Percentiles rank a stretch among this genome's conserved stretches.
Conservation (phyloP, 2,329 filamentous ascomycete species). For the Fusarium papillatum region DNA sequence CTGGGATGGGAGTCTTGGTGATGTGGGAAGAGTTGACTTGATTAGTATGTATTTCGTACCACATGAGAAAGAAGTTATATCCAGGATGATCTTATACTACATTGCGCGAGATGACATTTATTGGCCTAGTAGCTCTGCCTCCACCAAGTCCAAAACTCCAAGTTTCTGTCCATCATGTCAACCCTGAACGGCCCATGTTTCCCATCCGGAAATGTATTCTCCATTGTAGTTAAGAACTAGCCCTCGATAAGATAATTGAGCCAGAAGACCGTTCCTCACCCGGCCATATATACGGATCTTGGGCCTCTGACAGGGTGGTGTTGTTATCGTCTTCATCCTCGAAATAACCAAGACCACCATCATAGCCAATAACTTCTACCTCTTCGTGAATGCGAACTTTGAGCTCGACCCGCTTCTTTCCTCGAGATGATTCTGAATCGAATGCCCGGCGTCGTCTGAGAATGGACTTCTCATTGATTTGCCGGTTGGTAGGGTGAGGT, state of each 20-base stretch:
- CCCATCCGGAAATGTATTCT: too few species aligned
- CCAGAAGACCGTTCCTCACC: too few species aligned
- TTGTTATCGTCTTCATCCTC: neutral
- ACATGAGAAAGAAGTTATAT: neutral
- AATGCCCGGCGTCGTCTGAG: neutral
- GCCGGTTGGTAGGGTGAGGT: neutral
- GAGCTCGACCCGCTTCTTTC: neutral
- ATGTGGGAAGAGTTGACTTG: neutral
- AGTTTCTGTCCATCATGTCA: neutral
- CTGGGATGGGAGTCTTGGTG: conserved; percentile 1
- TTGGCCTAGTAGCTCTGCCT: neutral
- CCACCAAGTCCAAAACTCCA: neutral
- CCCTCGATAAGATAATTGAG: too few species aligned
- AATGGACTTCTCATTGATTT: neutral
- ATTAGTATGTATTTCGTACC: neutral
- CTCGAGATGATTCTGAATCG: neutral
- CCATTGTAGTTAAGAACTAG: too few species aligned
- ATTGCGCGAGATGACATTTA: neutral
- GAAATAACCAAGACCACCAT: neutral
- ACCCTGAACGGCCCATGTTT: neutral
- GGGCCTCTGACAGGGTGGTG: neutral
- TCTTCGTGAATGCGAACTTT: neutral
- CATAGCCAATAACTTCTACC: neutral
- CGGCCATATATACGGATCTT: neutral
- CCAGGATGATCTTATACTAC: too few species aligned